Conservation (phyloP, 352 stramenopile genomes). For the Globisporangium polare region DNA sequence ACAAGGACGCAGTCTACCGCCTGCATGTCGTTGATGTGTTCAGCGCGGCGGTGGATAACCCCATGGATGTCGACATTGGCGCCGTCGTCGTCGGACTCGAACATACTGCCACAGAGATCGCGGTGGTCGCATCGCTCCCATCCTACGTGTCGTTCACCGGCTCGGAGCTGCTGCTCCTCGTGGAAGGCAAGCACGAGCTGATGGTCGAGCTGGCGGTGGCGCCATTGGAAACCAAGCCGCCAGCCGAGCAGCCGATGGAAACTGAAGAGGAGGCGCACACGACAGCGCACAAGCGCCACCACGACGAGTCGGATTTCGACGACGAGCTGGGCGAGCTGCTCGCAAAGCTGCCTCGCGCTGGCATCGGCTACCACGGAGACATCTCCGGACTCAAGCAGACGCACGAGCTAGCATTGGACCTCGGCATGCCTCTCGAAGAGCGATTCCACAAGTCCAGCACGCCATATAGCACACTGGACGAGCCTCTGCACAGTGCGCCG, state of each 20-base stretch:
- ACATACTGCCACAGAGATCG: conserved; percentile 39
- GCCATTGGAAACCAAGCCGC: background rate
- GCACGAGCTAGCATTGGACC: conserved; percentile 45
- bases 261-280: conserved; percentile 7
- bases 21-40: conserved; percentile 42
- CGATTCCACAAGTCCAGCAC: conserved; percentile 82
- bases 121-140: conserved; percentile 45
- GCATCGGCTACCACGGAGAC: conserved; percentile 77
- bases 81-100: conserved; percentile 32
- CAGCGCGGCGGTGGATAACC: conserved; percentile 10
- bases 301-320: conserved; percentile 48
- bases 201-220: conserved; percentile 29
- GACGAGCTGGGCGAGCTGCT: conserved; percentile 59
- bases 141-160: conserved; percentile 48
- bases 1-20: conserved; percentile 50
- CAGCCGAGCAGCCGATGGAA: background rate
- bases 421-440: conserved; percentile 45
- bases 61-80: conserved; percentile 35
- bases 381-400: conserved; percentile 51
- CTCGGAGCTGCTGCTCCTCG: conserved; percentile 42
- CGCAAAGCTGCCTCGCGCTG: conserved; percentile 61
- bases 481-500: conserved; percentile 39
- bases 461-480: conserved; percentile 68
- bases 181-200: conserved; percentile 54
- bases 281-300: conserved; percentile 42